A percentile compares a stretch with the other conserved stretches of the same genome.
phyloP scores from a whole-genome alignment of 2,329 filamentous ascomycete genomes.

The Colletotrichum musicola region DNA sequence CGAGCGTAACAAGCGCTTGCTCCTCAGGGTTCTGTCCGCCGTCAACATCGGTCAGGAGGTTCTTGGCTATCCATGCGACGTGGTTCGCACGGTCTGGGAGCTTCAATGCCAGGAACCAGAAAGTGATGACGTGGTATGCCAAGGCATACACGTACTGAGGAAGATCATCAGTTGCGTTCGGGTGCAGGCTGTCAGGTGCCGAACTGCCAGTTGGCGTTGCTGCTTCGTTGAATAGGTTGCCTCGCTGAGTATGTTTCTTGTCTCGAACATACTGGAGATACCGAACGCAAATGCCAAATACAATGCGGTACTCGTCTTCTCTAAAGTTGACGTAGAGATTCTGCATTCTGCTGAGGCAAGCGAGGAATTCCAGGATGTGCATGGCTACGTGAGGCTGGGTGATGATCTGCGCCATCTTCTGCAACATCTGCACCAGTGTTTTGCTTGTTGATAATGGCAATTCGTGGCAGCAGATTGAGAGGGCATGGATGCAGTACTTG shows the following conservation, averaged over 20 bases:
- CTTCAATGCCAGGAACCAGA: slow-evolving; percentile 95
- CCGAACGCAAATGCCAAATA: slow-evolving; percentile 95
- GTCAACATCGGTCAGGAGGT: slow-evolving; percentile 82
- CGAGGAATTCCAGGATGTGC: slow-evolving; percentile 96
- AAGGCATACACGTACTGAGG: slow-evolving; percentile 95
- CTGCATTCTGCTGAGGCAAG: slow-evolving; percentile 85
- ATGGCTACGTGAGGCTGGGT: slow-evolving; percentile 92
- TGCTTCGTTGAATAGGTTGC: slow-evolving; percentile 59
- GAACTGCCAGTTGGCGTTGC: slow-evolving; percentile 30
- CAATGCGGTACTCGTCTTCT: slow-evolving; percentile 91
- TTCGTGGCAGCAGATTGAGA: slow-evolving; percentile 96
- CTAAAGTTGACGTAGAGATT: slow-evolving; percentile 89
- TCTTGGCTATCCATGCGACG: slow-evolving; percentile 90
- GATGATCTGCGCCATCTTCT: slow-evolving; percentile 96
- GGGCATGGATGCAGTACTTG: slow-evolving; percentile 92
- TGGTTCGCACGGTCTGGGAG: slow-evolving; percentile 85
- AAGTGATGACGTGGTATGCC: slow-evolving; percentile 94
- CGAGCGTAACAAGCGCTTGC: slow-evolving; percentile 91
- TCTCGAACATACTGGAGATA: slow-evolving; percentile 92
- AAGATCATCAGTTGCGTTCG: slow-evolving; percentile 72
- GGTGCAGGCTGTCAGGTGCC: slow-evolving; percentile 37
- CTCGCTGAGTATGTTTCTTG: slow-evolving; percentile 63
- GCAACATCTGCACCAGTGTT: slow-evolving; percentile 85
- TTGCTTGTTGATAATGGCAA: slow-evolving; percentile 89
- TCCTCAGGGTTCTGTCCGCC: slow-evolving; percentile 86